Percentiles rank a stretch among this genome's conserved stretches.
Conservation (phyloP, 2,329 filamentous ascomycete genomes). For the Fusarium aywerte region DNA sequence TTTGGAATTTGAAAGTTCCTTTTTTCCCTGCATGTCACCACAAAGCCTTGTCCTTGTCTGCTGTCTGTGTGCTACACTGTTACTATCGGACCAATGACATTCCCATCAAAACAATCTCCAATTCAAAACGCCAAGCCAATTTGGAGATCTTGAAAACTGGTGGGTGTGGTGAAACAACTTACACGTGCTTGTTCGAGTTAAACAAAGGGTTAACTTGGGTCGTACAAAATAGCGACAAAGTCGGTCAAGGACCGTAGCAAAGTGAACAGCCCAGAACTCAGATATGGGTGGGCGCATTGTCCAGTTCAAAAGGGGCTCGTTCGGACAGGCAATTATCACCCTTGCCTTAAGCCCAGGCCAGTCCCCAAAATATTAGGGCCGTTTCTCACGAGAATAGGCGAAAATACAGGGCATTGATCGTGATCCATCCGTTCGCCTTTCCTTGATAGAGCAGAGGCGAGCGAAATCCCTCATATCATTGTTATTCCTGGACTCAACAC, state of each 20-base stretch:
- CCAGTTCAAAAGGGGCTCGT: constrained; percentile 7
- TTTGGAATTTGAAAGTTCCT: constrained; percentile 1
- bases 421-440: neutral
- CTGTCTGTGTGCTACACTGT: neutral
- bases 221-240: neutral
- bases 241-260: neutral
- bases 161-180: constrained; percentile 24
- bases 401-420: constrained; percentile 10
- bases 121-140: constrained; percentile 23
- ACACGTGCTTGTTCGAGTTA: constrained; percentile 18
- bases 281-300: neutral
- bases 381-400: constrained; percentile 19
- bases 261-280: neutral
- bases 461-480: neutral
- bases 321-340: constrained; percentile 1
- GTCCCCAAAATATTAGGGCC: constrained; percentile 22
- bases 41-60: constrained; percentile 21
- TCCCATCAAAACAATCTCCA: constrained; percentile 21
- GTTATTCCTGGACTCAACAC: neutral
- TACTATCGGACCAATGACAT: constrained; percentile 33
- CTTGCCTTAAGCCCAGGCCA: constrained; percentile 13
- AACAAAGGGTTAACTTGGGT: neutral
- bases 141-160: constrained; percentile 12
- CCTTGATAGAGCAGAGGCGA: neutral
- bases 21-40: constrained; percentile 1